A percentile compares a stretch with the other conserved stretches of the same genome.
Conservation (phyloP, 2,329 filamentous ascomycete genomes). For the Albifimbria verrucaria region DNA sequence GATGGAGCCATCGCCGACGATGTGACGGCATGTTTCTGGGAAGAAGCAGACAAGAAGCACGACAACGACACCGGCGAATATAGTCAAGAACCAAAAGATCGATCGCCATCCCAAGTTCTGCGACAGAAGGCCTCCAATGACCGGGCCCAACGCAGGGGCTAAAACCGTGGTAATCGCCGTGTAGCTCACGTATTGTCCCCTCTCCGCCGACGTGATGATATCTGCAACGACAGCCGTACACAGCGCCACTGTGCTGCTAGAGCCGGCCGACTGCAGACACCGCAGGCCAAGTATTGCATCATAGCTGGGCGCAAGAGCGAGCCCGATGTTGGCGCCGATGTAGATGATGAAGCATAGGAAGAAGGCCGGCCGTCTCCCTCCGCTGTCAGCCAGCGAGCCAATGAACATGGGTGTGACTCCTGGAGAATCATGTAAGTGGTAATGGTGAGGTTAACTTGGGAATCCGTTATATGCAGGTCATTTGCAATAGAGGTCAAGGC, state of each 20-base stretch:
- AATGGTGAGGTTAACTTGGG: slow-evolving; percentile 47
- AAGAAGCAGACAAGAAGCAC: slow-evolving; percentile 44
- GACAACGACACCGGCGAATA: slow-evolving; percentile 38
- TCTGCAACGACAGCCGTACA: slow-evolving; percentile 59
- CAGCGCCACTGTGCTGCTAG: slow-evolving; percentile 57
- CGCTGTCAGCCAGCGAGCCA: slow-evolving; percentile 52
- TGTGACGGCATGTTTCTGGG: slow-evolving; percentile 47
- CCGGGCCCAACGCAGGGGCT: slow-evolving; percentile 47
- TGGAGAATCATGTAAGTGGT: slow-evolving; percentile 60
- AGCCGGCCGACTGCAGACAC: slow-evolving; percentile 56
- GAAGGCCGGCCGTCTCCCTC: slow-evolving; percentile 53
- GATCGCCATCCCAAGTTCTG: slow-evolving; percentile 56
- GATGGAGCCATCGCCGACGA: slow-evolving; percentile 52
- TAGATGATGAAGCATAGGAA: slow-evolving; percentile 51
- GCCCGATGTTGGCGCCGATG: slow-evolving; percentile 49
- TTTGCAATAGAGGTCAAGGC: slow-evolving; percentile 46
- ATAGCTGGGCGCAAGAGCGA: slow-evolving; percentile 48
- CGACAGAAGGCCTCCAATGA: slow-evolving; percentile 56
- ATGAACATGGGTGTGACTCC: slow-evolving; percentile 57
- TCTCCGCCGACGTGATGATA: slow-evolving; percentile 57
- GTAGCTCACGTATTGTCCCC: slow-evolving; percentile 57
- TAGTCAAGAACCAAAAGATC: slow-evolving; percentile 61
- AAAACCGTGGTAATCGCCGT: slow-evolving; percentile 47
- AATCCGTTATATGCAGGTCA: slow-evolving; percentile 40
- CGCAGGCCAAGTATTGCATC: slow-evolving; percentile 49